Conservation (phyloP, 2,329 filamentous ascomycete genomes). For the Fonsecaea monophora region DNA sequence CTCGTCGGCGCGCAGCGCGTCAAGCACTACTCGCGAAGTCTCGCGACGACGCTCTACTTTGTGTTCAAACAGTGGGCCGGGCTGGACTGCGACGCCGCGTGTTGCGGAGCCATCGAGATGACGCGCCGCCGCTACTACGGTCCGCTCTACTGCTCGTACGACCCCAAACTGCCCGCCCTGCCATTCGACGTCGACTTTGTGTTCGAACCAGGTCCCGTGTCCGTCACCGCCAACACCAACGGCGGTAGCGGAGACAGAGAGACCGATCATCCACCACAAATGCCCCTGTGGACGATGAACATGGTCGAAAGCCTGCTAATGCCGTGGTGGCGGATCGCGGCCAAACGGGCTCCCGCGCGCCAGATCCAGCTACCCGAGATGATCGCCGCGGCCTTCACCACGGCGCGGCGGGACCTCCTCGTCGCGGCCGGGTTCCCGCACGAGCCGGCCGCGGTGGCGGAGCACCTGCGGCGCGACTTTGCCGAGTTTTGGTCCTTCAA, state of each 20-base stretch:
- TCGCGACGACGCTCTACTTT: slow-evolving; percentile 4
- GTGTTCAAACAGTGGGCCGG: not conserved
- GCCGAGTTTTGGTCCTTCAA: not conserved
- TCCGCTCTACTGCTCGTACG: not conserved
- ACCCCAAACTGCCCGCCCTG: not conserved
- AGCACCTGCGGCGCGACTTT: not conserved
- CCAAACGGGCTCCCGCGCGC: not conserved
- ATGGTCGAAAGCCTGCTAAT: not conserved
- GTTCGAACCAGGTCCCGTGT: not conserved
- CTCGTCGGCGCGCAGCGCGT: not conserved
- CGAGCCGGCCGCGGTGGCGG: not conserved
- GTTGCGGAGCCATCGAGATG: slow-evolving; percentile 1
- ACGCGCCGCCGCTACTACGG: slow-evolving; percentile 3
- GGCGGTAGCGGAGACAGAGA: not conserved
- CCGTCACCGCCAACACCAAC: no score
- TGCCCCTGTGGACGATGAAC: slow-evolving; percentile 2
- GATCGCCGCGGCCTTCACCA: not conserved
- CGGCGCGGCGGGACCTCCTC: not conserved
- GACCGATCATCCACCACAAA: not conserved
- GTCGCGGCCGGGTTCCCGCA: not conserved
- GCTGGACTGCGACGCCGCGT: slow-evolving; percentile 2
- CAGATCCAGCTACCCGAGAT: not conserved
- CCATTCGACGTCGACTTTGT: not conserved
- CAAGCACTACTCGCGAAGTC: slow-evolving; percentile 1
- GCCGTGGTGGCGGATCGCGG: not conserved